These are phyloP conservation scores for Hippophae gyantsensis DNA, from an alignment of 306 rosid genomes.

Conservation along the genomic window DNA sequence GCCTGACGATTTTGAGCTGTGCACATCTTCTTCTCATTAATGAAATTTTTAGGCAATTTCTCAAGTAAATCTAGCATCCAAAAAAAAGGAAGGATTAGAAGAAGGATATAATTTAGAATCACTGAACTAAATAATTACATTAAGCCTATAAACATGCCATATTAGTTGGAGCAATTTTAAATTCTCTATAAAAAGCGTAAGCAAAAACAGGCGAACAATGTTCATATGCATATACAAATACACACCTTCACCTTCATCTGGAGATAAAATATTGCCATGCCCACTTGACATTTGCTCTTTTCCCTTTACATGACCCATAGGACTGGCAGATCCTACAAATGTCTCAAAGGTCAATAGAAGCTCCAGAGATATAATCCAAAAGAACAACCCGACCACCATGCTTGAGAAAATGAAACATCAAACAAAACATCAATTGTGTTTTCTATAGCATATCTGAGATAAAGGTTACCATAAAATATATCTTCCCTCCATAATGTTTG, in stretches of 20 bases:
- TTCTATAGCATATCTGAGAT: constrained; percentile 20
- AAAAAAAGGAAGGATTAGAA: neutral
- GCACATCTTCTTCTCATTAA: constrained; percentile 15
- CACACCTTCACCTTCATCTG: constrained; percentile 32
- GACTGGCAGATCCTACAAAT: constrained; percentile 26
- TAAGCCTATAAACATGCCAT: constrained; percentile 10
- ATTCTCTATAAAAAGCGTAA: neutral
- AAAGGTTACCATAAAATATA: constrained; percentile 36
- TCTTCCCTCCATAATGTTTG: constrained; percentile 48
- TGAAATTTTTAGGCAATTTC: constrained; percentile 29
- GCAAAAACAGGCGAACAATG: constrained; percentile 12
- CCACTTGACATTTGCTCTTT: constrained; percentile 28
- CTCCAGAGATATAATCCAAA: neutral
- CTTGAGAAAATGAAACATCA: no score
- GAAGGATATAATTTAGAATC: constrained; percentile 13
- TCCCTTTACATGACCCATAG: constrained; percentile 18
- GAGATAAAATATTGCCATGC: constrained; percentile 29
- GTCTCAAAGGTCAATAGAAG: constrained; percentile 20
- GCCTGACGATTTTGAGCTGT: constrained; percentile 24
- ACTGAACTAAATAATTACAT: constrained; percentile 19
- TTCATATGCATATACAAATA: constrained; percentile 12
- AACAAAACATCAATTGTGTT: constrained; percentile 1
- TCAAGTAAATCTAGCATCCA: constrained; percentile 27
- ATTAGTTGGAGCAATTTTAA: neutral
- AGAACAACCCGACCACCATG: no score